Conservation (phyloP, 176 grass and related monocot genomes). For the Neostapfia colusana region DNA sequence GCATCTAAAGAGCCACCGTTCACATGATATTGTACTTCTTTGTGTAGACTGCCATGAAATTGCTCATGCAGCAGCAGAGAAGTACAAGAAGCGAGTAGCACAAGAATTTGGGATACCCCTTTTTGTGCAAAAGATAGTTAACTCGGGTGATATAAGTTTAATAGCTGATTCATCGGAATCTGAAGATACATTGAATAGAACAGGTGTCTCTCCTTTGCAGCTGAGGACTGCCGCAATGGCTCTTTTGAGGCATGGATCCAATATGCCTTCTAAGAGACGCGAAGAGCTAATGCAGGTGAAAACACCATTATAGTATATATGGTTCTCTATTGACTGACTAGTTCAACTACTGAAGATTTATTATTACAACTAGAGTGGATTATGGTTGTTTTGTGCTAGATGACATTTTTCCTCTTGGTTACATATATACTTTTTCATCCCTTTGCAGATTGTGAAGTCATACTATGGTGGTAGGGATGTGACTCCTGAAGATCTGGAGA, state of each 20-base stretch:
- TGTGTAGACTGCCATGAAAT: slow-evolving; percentile 96
- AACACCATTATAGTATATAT: slow-evolving; percentile 31
- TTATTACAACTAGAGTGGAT: background rate
- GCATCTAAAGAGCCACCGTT: slow-evolving; percentile 96
- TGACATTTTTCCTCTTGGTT: slow-evolving; percentile 5
- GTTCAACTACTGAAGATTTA: background rate
- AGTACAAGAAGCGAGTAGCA: slow-evolving; percentile 79
- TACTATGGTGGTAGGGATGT: slow-evolving; percentile 86
- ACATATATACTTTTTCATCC: slow-evolving; percentile 25
- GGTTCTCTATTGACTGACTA: slow-evolving; percentile 1
- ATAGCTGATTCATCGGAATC: slow-evolving; percentile 38
- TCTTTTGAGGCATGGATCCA: slow-evolving; percentile 84
- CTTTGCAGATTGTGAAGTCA: slow-evolving; percentile 67
- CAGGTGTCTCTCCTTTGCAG: slow-evolving; percentile 85
- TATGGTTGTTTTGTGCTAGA: slow-evolving; percentile 7
- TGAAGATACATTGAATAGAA: slow-evolving; percentile 42
- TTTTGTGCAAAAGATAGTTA: slow-evolving; percentile 94
- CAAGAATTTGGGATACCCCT: slow-evolving; percentile 83
- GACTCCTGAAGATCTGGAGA: slow-evolving; percentile 73
- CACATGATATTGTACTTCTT: slow-evolving; percentile 95
- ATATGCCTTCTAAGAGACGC: slow-evolving; percentile 76
- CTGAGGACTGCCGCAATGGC: slow-evolving; percentile 95
- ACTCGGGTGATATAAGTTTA: slow-evolving; percentile 63
- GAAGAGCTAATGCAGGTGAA: slow-evolving; percentile 78
- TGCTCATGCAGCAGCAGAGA: slow-evolving; percentile 83